Evolutionary conservation across 176 grass and related monocot species (phyloP).

Genomic region (Microstegium vimineum): DNA sequence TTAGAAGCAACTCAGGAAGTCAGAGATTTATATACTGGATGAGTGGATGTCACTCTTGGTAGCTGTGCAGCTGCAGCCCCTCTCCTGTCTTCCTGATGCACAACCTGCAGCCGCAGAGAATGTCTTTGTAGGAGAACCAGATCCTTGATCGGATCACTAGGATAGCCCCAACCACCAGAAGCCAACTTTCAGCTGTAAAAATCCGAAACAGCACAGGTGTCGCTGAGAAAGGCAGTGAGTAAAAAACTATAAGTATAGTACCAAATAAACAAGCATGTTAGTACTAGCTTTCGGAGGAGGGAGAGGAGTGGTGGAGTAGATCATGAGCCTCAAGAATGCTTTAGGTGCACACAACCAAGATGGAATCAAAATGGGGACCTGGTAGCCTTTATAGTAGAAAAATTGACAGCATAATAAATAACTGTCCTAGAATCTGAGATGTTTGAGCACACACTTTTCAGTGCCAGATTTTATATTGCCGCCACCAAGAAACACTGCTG

Average conservation of each 20-base stretch:
- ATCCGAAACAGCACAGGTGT: constrained; percentile 27
- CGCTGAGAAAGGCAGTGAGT: constrained; percentile 24
- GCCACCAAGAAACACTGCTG: constrained; percentile 2
- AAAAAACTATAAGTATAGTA: constrained; percentile 19
- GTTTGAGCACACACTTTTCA: constrained; percentile 28
- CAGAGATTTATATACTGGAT: constrained; percentile 36
- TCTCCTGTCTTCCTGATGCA: constrained; percentile 22
- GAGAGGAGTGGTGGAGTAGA: constrained; percentile 30
- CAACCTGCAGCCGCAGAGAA: constrained; percentile 25
- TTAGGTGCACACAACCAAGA: constrained; percentile 44
- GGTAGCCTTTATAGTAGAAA: constrained; percentile 33
- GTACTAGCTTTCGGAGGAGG: constrained; percentile 18
- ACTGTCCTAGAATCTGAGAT: constrained; percentile 29
- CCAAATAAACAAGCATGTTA: constrained; percentile 34
- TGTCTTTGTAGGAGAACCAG: constrained; percentile 45
- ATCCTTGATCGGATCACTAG: constrained; percentile 46
- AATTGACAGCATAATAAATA: constrained; percentile 20
- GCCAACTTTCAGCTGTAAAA: constrained; percentile 59
- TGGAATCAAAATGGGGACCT: constrained; percentile 56
- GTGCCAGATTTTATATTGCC: constrained; percentile 11
- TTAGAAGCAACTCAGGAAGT: constrained; percentile 23
- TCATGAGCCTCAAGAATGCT: constrained; percentile 51
- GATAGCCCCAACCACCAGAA: constrained; percentile 49
- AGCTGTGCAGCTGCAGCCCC: constrained; percentile 18
- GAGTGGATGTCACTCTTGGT: constrained; percentile 23